phyloP scores from a whole-genome alignment of 2,329 filamentous ascomycete genomes.

The Pseudogymnoascus sp. region DNA sequence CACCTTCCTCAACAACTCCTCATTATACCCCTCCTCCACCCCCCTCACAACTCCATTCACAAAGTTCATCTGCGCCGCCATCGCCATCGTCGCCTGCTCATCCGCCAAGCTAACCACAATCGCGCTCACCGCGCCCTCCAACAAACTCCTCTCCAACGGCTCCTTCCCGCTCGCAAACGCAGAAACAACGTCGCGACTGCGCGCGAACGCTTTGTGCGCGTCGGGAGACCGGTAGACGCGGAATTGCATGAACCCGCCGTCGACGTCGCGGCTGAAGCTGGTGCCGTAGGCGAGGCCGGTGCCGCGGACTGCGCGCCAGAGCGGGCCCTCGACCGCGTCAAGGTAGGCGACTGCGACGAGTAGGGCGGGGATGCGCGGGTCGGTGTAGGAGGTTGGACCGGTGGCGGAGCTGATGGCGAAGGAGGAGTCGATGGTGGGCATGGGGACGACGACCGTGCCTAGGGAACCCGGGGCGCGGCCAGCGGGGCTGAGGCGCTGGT shows the following conservation, averaged over 20 bases:
- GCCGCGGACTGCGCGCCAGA: slow-evolving; percentile 89
- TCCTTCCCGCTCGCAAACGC: slow-evolving; percentile 64
- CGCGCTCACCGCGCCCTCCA: slow-evolving; percentile 84
- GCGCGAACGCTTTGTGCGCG: slow-evolving; percentile 74
- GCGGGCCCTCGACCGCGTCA: slow-evolving; percentile 84
- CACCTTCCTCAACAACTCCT: slow-evolving; percentile 68
- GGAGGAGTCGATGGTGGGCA: slow-evolving; percentile 87
- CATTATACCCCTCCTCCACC: slow-evolving; percentile 69
- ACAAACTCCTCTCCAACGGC: slow-evolving; percentile 57
- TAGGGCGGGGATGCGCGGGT: slow-evolving; percentile 72
- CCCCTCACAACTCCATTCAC: slow-evolving; percentile 70
- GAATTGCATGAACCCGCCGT: slow-evolving; percentile 74
- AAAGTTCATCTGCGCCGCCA: slow-evolving; percentile 77
- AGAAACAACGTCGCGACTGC: slow-evolving; percentile 65
- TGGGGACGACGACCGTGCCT: slow-evolving; percentile 72
- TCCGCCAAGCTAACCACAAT: slow-evolving; percentile 84
- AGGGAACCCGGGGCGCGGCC: slow-evolving; percentile 68
- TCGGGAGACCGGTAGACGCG: slow-evolving; percentile 87
- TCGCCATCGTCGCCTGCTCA: slow-evolving; percentile 76
- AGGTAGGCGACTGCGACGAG: slow-evolving; percentile 87
- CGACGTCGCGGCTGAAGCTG: slow-evolving; percentile 67
- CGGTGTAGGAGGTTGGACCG: slow-evolving; percentile 66
- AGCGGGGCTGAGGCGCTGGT: slow-evolving; percentile 64
- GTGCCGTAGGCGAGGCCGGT: slow-evolving; percentile 90
- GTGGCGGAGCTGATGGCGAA: slow-evolving; percentile 70